phyloP scores from a whole-genome alignment of 495 filamentous ascomycete species.

The Hyaloscypha bicolor region DNA sequence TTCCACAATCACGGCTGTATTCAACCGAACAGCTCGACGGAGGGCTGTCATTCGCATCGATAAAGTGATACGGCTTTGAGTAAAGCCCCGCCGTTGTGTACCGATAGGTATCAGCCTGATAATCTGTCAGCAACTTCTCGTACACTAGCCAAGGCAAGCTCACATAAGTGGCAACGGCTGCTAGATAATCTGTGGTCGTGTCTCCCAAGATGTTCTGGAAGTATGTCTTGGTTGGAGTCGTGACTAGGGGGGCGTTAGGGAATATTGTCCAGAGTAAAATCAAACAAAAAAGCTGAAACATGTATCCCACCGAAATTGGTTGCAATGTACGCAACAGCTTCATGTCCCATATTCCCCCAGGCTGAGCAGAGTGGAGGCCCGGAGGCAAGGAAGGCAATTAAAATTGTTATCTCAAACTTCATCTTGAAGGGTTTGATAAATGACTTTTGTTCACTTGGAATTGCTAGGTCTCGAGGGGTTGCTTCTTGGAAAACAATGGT shows the following conservation, averaged over 20 bases:
- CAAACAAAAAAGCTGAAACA: background rate
- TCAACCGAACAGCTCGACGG: constrained; percentile 59
- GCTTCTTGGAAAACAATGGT: background rate
- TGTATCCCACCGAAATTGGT: constrained; percentile 14
- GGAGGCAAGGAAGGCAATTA: constrained; percentile 6
- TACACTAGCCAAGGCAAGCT: constrained; percentile 9
- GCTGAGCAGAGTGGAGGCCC: constrained; percentile 31
- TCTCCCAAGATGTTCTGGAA: constrained; percentile 44
- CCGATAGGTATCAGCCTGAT: constrained; percentile 48
- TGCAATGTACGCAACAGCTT: constrained; percentile 46
- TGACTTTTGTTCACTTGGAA: background rate
- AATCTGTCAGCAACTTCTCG: background rate
- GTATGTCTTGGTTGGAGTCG: constrained; percentile 42
- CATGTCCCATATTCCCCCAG: constrained; percentile 55
- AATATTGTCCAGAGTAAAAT: constrained; percentile 33
- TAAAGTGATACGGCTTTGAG: constrained; percentile 59
- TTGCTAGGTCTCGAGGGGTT: background rate
- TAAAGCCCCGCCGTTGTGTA: constrained; percentile 54
- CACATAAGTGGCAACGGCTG: constrained; percentile 54
- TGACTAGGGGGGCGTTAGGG: constrained; percentile 27
- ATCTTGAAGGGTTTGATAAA: constrained; percentile 2
- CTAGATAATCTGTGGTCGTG: constrained; percentile 47
- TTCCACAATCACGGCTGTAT: constrained; percentile 58
- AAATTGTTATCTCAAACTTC: constrained; percentile 12
- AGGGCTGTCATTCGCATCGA: constrained; percentile 67